A percentile compares a stretch with the other conserved stretches of the same genome.
phyloP scores from a whole-genome alignment of 140 eudicot genomes.

The Ambrosia hybrid region DNA sequence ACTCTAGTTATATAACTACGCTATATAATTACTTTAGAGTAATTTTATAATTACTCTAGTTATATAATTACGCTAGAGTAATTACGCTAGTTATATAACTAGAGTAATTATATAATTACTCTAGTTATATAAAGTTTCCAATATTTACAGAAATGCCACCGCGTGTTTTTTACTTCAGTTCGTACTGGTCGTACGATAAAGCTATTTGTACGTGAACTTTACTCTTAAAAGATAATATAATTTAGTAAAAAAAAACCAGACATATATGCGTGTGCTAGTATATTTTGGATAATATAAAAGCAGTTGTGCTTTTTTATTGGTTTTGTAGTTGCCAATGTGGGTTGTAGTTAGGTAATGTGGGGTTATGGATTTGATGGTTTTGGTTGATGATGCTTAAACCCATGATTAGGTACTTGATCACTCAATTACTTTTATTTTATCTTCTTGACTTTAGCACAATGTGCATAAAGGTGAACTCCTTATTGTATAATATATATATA shows the following conservation, averaged over 20 bases:
- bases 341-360: slow-evolving; percentile 8
- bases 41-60: too few relatives aligned
- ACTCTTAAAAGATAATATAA: too few relatives aligned
- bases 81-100: too few relatives aligned
- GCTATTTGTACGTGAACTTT: too few relatives aligned
- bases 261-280: background rate
- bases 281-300: background rate
- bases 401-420: slow-evolving; percentile 16
- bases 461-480: background rate
- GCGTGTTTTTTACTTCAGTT: too few relatives aligned
- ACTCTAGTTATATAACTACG: too few relatives aligned
- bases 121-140: too few relatives aligned
- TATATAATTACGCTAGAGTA: too few relatives aligned
- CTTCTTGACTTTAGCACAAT: background rate
- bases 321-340: background rate
- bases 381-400: background rate
- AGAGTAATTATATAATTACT: too few relatives aligned
- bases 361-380: background rate
- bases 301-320: background rate
- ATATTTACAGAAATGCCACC: too few relatives aligned
- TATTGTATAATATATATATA: background rate
- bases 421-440: background rate
- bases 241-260: background rate
- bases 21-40: too few relatives aligned
- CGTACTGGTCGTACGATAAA: too few relatives aligned